Evolutionary conservation across 352 stramenopile genomes (phyloP).

Genomic region (Globisporangium canariense): DNA sequence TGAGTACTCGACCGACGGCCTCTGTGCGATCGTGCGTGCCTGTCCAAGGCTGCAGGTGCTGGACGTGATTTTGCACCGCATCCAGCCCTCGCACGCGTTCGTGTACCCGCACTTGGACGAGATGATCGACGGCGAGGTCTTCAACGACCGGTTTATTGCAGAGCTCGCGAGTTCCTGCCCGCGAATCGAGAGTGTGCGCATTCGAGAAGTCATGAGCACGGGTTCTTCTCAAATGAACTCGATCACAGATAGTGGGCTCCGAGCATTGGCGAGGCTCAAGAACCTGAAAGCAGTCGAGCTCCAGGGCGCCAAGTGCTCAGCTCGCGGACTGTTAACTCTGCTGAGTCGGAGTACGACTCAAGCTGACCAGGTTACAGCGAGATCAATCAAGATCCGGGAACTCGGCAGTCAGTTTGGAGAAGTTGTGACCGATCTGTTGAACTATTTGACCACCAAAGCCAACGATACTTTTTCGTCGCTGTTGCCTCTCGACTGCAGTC

Average conservation of each 20-base stretch:
- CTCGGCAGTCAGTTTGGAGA: conserved; percentile 42
- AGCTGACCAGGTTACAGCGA: background rate
- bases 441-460: conserved; percentile 5
- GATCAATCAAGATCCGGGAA: conserved; percentile 27
- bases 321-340: conserved; percentile 23
- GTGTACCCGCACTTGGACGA: conserved; percentile 59
- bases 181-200: conserved; percentile 26
- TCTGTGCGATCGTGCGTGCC: conserved; percentile 31
- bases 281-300: conserved; percentile 30
- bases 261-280: conserved; percentile 20
- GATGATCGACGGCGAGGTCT: conserved; percentile 52
- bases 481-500: background rate
- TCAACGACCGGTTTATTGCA: conserved; percentile 40
- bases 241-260: conserved; percentile 35
- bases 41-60: conserved; percentile 32
- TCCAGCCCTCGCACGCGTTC: conserved; percentile 39
- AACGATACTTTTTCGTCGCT: background rate
- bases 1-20: conserved; percentile 41
- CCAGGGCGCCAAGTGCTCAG: conserved; percentile 34
- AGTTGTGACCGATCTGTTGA: conserved; percentile 30
- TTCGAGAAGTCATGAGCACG: conserved; percentile 28
- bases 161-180: conserved; percentile 24
- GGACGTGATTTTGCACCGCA: conserved; percentile 45
- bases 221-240: conserved; percentile 22
- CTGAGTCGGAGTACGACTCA: conserved; percentile 1